Percentiles rank a stretch among this genome's conserved stretches.
These are phyloP conservation scores for Berkeleyomyces basicola DNA, from an alignment of 2,329 filamentous ascomycete species.

Conservation along the genomic window DNA sequence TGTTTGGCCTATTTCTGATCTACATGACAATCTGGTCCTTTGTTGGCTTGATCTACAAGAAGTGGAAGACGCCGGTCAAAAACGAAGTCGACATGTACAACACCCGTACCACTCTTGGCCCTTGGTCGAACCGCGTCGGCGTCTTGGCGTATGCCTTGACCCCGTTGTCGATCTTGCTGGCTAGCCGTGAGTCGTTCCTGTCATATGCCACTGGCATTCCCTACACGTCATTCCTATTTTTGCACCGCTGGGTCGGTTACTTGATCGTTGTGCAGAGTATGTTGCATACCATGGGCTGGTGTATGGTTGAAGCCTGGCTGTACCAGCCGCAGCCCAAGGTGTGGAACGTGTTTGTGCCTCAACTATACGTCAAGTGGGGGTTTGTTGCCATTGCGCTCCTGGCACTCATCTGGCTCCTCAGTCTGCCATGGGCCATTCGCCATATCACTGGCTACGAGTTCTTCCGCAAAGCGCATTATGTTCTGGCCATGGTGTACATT, in stretches of 20 bases:
- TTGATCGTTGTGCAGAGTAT: conserved; percentile 52
- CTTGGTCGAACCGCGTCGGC: conserved; percentile 53
- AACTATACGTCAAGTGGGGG: conserved; percentile 59
- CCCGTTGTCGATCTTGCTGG: conserved; percentile 49
- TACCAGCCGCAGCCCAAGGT: conserved; percentile 55
- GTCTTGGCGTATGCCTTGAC: conserved; percentile 58
- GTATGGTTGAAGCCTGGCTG: conserved; percentile 44
- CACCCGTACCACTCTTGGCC: conserved; percentile 47
- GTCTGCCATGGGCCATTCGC: conserved; percentile 39
- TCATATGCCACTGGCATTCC: conserved; percentile 55
- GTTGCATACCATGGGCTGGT: conserved; percentile 58
- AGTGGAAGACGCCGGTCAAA: conserved; percentile 54
- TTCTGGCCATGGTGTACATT: conserved; percentile 57
- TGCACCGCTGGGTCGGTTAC: conserved; percentile 61
- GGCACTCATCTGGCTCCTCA: conserved; percentile 42
- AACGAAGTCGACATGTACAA: conserved; percentile 38
- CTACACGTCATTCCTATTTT: conserved; percentile 61
- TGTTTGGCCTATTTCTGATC: conserved; percentile 37
- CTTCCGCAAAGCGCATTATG: conserved; percentile 58
- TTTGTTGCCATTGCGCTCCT: conserved; percentile 50
- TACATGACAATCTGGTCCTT: conserved; percentile 57
- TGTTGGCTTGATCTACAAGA: conserved; percentile 49
- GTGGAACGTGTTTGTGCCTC: conserved; percentile 38
- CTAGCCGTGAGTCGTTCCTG: conserved; percentile 53
- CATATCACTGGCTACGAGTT: conserved; percentile 54